Conservation (phyloP, 768 basidiomycete species). For the Lactarius evosmus region DNA sequence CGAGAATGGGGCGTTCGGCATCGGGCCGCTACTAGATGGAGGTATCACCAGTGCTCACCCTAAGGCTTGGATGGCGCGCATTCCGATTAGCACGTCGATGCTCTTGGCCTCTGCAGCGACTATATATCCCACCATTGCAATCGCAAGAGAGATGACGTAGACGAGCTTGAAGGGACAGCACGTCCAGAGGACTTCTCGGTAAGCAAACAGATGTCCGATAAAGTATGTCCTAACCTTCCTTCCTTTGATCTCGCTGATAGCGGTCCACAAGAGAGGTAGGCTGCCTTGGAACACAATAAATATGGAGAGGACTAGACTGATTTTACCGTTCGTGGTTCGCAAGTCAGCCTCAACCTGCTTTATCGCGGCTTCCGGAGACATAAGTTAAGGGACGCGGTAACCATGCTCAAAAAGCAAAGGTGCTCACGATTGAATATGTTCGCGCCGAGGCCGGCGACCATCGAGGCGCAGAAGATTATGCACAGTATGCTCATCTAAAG, state of each 20-base stretch:
- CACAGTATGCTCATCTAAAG: slow-evolving; percentile 36
- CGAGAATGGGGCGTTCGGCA: neutral
- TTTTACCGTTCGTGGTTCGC: slow-evolving; percentile 55
- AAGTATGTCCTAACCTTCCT: slow-evolving; percentile 49
- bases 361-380: slow-evolving; percentile 51
- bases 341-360: slow-evolving; percentile 56
- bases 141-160: slow-evolving; percentile 48
- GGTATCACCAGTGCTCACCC: slow-evolving; percentile 43
- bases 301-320: slow-evolving; percentile 66
- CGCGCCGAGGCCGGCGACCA: slow-evolving; percentile 55
- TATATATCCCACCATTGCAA: slow-evolving; percentile 55
- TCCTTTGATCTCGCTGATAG: slow-evolving; percentile 71
- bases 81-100: slow-evolving; percentile 59
- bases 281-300: slow-evolving; percentile 72
- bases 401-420: neutral
- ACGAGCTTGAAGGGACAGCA: slow-evolving; percentile 38
- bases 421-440: slow-evolving; percentile 67
- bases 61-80: slow-evolving; percentile 64
- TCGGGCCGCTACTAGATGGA: slow-evolving; percentile 23
- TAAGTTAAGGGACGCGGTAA: neutral
- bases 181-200: neutral
- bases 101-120: slow-evolving; percentile 54
- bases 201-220: slow-evolving; percentile 4
- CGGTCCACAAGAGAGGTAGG: slow-evolving; percentile 65
- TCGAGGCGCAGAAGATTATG: slow-evolving; percentile 50